These are phyloP conservation scores for Beauveria caledonica DNA, from an alignment of 2,329 filamentous ascomycete genomes.

Conservation along the genomic window DNA sequence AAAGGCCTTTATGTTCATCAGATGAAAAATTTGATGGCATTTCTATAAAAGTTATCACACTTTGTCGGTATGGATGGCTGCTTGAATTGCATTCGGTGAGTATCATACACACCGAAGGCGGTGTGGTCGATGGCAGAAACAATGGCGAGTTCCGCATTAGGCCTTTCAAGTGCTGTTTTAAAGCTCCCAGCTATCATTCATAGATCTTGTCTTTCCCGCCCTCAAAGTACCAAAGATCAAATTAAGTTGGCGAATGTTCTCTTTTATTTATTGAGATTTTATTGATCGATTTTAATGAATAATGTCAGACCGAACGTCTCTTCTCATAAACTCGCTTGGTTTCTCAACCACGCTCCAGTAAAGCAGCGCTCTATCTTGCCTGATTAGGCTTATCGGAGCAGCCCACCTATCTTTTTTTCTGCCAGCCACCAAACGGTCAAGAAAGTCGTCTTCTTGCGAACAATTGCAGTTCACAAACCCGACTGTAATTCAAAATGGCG, in stretches of 20 bases:
- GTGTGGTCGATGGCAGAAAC: background rate
- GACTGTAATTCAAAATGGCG: constrained; percentile 33
- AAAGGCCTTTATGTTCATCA: too few species aligned
- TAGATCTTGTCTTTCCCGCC: background rate
- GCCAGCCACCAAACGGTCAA: constrained; percentile 9
- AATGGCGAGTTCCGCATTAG: background rate
- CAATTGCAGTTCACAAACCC: constrained; percentile 16
- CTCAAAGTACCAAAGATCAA: background rate
- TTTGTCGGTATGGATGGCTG: too few species aligned
- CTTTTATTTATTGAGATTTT: too few species aligned
- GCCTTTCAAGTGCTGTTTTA: background rate
- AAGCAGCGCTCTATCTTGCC: background rate
- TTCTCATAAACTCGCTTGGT: background rate
- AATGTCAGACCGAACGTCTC: background rate
- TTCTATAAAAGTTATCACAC: background rate
- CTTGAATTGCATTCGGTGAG: background rate
- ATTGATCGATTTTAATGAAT: too few species aligned
- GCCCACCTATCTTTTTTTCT: constrained; percentile 32
- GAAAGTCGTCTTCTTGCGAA: constrained; percentile 7
- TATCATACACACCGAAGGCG: background rate
- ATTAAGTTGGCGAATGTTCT: too few species aligned
- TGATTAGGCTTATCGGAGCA: background rate
- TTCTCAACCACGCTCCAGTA: background rate
- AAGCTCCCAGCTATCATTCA: background rate
- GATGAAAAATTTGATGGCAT: background rate